Percentiles rank a stretch among this genome's conserved stretches.
Conservation (phyloP, 352 stramenopile species). For the Halophytophthora polymorphica region DNA sequence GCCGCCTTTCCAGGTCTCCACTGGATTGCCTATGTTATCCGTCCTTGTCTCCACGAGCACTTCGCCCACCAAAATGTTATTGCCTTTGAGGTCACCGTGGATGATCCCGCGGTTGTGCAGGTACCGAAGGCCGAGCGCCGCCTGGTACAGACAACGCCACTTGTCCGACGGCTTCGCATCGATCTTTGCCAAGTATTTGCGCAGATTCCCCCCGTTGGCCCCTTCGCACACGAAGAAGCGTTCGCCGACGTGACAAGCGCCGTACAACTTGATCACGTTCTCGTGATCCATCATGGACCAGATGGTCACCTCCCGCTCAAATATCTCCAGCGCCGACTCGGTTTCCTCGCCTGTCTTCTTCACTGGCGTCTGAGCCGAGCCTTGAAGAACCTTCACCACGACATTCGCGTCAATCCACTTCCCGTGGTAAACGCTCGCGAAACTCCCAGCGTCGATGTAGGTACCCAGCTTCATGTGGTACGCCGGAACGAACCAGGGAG, state of each 20-base stretch:
- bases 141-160: not conserved
- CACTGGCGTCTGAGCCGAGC: no score
- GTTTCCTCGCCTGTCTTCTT: no score
- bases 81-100: not conserved
- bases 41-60: not conserved
- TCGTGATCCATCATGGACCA: not conserved
- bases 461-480: no score
- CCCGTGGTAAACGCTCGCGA: no score
- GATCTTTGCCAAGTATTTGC: not conserved
- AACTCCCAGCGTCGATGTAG: no score
- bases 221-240: conserved; percentile 1
- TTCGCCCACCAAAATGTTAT: not conserved
- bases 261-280: conserved; percentile 1
- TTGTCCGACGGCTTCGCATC: not conserved
- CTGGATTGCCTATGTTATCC: no score
- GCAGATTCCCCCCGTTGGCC: not conserved
- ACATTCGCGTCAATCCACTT: no score
- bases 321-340: not conserved
- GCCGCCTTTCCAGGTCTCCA: no score
- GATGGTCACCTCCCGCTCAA: not conserved
- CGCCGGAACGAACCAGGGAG: no score
- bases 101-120: not conserved
- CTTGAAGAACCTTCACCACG: no score
- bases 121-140: not conserved
- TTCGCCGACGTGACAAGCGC: not conserved